phyloP scores from a whole-genome alignment of 1,139 yeast species.

The Yamadazyma taylorii region DNA sequence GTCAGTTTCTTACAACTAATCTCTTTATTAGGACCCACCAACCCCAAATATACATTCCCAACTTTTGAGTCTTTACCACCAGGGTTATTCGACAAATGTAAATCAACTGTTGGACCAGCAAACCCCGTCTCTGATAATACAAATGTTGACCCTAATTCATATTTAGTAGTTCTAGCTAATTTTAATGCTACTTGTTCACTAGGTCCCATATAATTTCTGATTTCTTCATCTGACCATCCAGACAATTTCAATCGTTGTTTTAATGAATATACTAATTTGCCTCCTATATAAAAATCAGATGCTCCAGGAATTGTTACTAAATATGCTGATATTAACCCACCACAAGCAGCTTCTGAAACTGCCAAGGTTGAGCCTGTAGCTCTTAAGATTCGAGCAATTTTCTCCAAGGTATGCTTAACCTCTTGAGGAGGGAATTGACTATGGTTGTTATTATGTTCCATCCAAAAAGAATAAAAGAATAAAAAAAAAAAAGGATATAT shows the following conservation, averaged over 20 bases:
- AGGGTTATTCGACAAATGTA: conserved; percentile 29
- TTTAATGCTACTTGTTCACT: conserved; percentile 72
- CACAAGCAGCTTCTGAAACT: conserved; percentile 87
- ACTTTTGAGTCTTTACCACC: conserved; percentile 30
- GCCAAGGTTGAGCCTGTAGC: conserved; percentile 64
- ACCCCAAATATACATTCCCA: conserved; percentile 72
- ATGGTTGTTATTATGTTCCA: too few species aligned
- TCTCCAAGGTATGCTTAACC: conserved; percentile 47
- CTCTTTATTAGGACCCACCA: conserved; percentile 67
- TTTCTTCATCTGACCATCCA: conserved; percentile 77
- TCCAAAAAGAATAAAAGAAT: too few species aligned
- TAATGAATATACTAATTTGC: conserved; percentile 75
- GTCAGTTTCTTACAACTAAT: conserved; percentile 50
- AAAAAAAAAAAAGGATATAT: too few species aligned
- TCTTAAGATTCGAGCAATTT: conserved; percentile 58
- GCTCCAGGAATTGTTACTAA: conserved; percentile 85
- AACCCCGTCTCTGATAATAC: conserved; percentile 85
- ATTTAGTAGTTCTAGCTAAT: conserved; percentile 73
- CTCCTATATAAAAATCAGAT: conserved; percentile 78
- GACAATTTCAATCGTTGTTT: conserved; percentile 70
- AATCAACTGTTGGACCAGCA: conserved; percentile 70
- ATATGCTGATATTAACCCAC: conserved; percentile 80
- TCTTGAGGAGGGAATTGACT: conserved; percentile 61
- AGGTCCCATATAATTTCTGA: conserved; percentile 75
- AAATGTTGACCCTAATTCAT: conserved; percentile 80